These are phyloP conservation scores for Botrytis cinerea DNA, from an alignment of 2,329 filamentous ascomycete genomes.

Conservation along the genomic window DNA sequence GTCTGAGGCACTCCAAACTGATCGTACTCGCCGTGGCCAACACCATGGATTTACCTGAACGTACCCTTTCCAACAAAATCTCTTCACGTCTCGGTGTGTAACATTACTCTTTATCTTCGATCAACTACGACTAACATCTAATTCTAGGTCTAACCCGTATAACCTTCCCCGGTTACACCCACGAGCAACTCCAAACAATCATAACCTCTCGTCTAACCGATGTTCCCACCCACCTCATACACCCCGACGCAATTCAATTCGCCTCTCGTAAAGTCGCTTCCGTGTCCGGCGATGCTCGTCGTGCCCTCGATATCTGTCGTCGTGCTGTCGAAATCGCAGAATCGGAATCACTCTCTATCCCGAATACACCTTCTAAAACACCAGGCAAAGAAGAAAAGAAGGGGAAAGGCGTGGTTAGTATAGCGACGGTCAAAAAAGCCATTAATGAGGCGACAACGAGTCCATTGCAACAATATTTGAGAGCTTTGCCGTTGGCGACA, in stretches of 20 bases:
- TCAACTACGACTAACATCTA: slow-evolving; percentile 25
- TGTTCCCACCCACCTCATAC: slow-evolving; percentile 85
- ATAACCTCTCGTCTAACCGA: slow-evolving; percentile 91
- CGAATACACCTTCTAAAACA: slow-evolving; percentile 64
- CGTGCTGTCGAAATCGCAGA: slow-evolving; percentile 95
- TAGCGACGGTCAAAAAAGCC: slow-evolving; percentile 88
- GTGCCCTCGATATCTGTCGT: slow-evolving; percentile 92
- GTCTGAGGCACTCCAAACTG: slow-evolving; percentile 82
- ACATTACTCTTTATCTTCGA: neutral
- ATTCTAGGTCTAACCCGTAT: slow-evolving; percentile 76
- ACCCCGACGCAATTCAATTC: slow-evolving; percentile 92
- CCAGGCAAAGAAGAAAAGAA: slow-evolving; percentile 41
- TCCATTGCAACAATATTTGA: slow-evolving; percentile 85
- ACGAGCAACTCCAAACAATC: slow-evolving; percentile 96
- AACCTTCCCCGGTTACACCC: slow-evolving; percentile 95
- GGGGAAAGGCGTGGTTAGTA: slow-evolving; percentile 68
- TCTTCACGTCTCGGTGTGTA: slow-evolving; percentile 72
- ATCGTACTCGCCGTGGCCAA: slow-evolving; percentile 98
- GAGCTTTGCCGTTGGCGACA: slow-evolving; percentile 74
- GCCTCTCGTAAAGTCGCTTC: slow-evolving; percentile 95
- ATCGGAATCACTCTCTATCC: slow-evolving; percentile 55
- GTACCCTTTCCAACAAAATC: slow-evolving; percentile 97
- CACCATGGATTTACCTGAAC: slow-evolving; percentile 96
- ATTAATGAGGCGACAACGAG: slow-evolving; percentile 95
- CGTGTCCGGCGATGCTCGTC: slow-evolving; percentile 88